Conservation (phyloP, 208 protist genomes). For the Sergeia podlipaevii region DNA sequence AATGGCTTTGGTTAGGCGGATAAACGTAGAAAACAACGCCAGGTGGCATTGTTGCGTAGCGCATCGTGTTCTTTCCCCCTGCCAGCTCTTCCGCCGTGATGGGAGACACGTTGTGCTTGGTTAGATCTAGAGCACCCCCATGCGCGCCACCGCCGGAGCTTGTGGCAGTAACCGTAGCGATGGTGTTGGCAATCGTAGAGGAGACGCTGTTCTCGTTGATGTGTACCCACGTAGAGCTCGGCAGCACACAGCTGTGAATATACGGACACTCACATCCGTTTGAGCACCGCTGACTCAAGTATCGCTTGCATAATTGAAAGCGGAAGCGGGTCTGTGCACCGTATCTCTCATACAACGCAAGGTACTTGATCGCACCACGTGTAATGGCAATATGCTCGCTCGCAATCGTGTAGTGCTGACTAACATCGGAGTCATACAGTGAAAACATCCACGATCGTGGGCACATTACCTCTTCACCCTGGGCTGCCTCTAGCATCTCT, state of each 20-base stretch:
- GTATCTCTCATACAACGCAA: conserved; percentile 36
- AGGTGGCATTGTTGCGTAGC: conserved; percentile 37
- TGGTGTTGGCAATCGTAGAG: not conserved
- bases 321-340: conserved; percentile 51
- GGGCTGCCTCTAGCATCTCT: conserved; percentile 8
- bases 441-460: conserved; percentile 33
- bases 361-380: conserved; percentile 53
- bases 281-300: conserved; percentile 29
- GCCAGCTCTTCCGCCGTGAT: conserved; percentile 21
- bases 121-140: not conserved
- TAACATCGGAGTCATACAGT: conserved; percentile 49
- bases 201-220: conserved; percentile 64
- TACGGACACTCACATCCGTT: conserved; percentile 45
- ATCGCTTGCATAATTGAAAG: conserved; percentile 67
- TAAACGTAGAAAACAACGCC: conserved; percentile 49
- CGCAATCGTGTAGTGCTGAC: conserved; percentile 47
- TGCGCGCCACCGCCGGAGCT: not conserved
- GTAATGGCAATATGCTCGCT: conserved; percentile 57
- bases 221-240: conserved; percentile 43
- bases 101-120: conserved; percentile 7
- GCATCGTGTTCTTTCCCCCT: conserved; percentile 45
- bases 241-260: conserved; percentile 42
- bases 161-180: conserved; percentile 3
- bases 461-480: conserved; percentile 18
- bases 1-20: conserved; percentile 50